phyloP scores from a whole-genome alignment of 23 red algal species.

The Agarophyton chilense region DNA sequence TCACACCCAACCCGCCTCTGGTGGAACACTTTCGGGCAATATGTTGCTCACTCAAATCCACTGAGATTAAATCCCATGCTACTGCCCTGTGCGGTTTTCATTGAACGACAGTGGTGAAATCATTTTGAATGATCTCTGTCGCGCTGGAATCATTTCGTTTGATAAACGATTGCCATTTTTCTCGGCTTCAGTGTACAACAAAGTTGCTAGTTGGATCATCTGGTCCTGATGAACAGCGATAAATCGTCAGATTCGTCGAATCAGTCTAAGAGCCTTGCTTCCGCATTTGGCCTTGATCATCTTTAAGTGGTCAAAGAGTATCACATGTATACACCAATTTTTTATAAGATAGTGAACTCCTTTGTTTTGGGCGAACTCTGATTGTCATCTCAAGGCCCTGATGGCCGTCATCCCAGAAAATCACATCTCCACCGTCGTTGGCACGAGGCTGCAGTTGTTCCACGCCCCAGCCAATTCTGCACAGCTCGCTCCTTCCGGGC shows the following conservation, averaged over 20 bases:
- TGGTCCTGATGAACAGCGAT: neutral
- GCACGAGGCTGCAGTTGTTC: conserved; percentile 50
- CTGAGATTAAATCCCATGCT: neutral
- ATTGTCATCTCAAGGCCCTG: neutral
- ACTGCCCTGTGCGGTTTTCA: too few species aligned
- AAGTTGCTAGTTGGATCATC: neutral
- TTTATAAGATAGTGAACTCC: neutral
- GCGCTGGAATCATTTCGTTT: too few species aligned
- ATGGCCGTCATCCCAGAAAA: conserved; percentile 20
- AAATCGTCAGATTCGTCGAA: too few species aligned
- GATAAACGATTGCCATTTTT: neutral
- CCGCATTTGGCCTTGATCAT: conserved; percentile 12
- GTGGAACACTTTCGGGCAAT: conserved; percentile 2
- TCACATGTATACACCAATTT: neutral
- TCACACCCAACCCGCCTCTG: conserved; percentile 28
- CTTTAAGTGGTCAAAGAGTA: neutral
- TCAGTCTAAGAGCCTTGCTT: too few species aligned
- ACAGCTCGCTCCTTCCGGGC: too few species aligned
- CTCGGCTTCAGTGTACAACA: neutral
- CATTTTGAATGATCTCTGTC: too few species aligned
- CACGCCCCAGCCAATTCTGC: too few species aligned
- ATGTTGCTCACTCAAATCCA: neutral
- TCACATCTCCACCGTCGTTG: conserved; percentile 34
- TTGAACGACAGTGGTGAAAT: too few species aligned
- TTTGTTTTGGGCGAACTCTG: neutral